A percentile compares a stretch with the other conserved stretches of the same genome.
Conservation (phyloP, 163 green algal species). For the Volvox carteri region DNA sequence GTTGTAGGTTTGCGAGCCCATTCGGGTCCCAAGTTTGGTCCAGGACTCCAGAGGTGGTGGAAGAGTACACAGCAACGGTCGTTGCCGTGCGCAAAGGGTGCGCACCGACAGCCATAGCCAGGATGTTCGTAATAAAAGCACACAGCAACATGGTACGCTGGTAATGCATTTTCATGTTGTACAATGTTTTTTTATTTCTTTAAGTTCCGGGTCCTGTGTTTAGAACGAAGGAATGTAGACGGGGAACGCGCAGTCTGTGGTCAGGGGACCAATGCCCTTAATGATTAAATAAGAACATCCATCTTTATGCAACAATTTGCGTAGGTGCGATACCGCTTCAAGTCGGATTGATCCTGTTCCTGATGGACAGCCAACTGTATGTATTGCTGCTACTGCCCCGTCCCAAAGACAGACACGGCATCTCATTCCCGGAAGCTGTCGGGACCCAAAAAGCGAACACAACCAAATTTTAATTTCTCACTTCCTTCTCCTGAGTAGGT, state of each 20-base stretch:
- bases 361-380: too few species aligned
- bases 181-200: too few species aligned
- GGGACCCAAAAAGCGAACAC: neutral
- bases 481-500: too few species aligned
- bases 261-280: too few species aligned
- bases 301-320: too few species aligned
- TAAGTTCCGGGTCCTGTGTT: too few species aligned
- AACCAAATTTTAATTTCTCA: too few species aligned
- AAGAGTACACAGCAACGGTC: constrained; percentile 11
- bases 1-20: neutral
- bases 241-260: too few species aligned
- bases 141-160: neutral
- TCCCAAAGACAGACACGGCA: neutral
- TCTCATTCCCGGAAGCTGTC: neutral
- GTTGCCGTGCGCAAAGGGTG: neutral
- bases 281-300: too few species aligned
- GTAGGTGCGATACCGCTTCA: neutral
- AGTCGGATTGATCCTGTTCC: neutral
- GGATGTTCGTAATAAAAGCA: neutral
- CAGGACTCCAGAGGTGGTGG: neutral
- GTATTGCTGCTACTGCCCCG: neutral
- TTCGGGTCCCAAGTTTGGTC: neutral
- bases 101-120: neutral
- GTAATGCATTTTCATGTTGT: too few species aligned
- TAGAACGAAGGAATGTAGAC: too few species aligned